Evolutionary conservation across 2,329 filamentous ascomycete genomes (phyloP), one percentile per base, ranked within the genome.

Genomic region (Chaetomiaceae sp.): DNA sequence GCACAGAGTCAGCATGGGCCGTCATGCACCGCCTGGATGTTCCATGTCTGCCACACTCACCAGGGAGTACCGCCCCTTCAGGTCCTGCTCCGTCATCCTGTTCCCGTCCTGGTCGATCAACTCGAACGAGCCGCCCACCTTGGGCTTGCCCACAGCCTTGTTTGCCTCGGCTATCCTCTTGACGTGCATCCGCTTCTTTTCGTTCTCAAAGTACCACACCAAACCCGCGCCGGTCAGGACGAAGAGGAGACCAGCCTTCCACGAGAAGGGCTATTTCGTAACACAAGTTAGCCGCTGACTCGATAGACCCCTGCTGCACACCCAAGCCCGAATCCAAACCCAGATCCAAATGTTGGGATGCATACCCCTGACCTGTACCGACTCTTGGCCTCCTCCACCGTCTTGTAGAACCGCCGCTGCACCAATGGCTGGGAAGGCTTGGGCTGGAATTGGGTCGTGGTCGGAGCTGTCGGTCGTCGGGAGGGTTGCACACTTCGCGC

Each of bases 131-230:
- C 93, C 93, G 49, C 93, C 93, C 47, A 99, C 91, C 74, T 95
- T 95, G 30, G 93, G 93, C 66, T 82, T 85, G 1, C 93, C 93
- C 5, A 96, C 85, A 10, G 92, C 91, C 73, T 99, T 99, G 58
- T 86, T 87, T 61, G 92, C 87, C 66, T 97, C 91, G 7, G 90
- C 90, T 60, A 96, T 82, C 50, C 90, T 81, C 73, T 91, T 87
- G 56, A 91, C 82, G 66, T 93, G 85, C 82, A 99, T 85, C 63
- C 93, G 85, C 62, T 82, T 82, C 75, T 97, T 97, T 70, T 99
- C 93, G 62, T 84, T 82, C 63, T 91, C 89, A 70, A 99, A 97
- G 68, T 97, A 99, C 70, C 88, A 81, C 54, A 90, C 83, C 63
- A 99, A 77, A 23, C 82, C 85, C 12, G 73, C 83, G 60, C 88